Conservation (phyloP, 345 rosid genomes). For the Hibiscus trionum region DNA sequence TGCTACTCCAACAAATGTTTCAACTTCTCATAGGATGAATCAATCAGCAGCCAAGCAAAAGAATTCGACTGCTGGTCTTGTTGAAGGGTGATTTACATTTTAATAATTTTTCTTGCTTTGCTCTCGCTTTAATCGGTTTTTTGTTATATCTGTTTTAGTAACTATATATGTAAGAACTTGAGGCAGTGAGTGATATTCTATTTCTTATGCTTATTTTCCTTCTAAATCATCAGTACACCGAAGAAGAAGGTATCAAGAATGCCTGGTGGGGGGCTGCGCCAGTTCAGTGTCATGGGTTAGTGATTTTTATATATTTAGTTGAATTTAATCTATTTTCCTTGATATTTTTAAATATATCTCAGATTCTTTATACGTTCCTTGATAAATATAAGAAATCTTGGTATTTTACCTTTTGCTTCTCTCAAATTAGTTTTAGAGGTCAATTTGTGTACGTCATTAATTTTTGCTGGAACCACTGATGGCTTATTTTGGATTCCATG, state of each 20-base stretch:
- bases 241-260: constrained; percentile 34
- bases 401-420: too few relatives aligned
- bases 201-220: background rate
- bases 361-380: too few relatives aligned
- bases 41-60: constrained; percentile 23
- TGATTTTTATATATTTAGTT: background rate
- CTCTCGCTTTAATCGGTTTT: background rate
- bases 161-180: background rate
- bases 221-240: constrained; percentile 7
- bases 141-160: background rate
- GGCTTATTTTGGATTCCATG: background rate
- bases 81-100: background rate
- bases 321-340: background rate
- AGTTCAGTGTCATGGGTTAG: constrained; percentile 37
- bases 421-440: too few relatives aligned
- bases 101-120: background rate
- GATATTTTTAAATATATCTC: too few relatives aligned
- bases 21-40: constrained; percentile 19
- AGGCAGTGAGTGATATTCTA: background rate
- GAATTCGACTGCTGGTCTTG: constrained; percentile 16
- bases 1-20: constrained; percentile 20
- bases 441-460: background rate
- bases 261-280: constrained; percentile 36
- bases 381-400: background rate
- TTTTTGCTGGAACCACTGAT: background rate